A percentile compares a stretch with the other conserved stretches of the same genome.
Conservation (phyloP, 306 rosid genomes). For the Vigna hirtella region DNA sequence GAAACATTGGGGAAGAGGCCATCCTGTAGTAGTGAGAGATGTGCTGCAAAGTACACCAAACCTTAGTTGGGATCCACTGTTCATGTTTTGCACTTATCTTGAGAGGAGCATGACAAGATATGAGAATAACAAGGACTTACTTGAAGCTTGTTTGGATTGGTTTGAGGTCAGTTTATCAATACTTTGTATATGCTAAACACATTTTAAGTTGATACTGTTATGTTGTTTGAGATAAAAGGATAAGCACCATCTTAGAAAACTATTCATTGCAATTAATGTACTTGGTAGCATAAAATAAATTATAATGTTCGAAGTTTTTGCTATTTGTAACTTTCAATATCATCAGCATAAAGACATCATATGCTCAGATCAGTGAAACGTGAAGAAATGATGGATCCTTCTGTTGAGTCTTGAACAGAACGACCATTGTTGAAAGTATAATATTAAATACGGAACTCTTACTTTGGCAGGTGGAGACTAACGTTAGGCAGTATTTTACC, state of each 20-base stretch:
- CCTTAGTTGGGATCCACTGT: slow-evolving; percentile 87
- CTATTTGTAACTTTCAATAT: slow-evolving; percentile 7
- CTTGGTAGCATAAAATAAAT: slow-evolving; percentile 18
- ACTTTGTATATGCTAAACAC: slow-evolving; percentile 28
- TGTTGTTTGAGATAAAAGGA: background rate
- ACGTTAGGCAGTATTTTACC: slow-evolving; percentile 77
- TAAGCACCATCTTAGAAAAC: slow-evolving; percentile 12
- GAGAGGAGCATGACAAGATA: slow-evolving; percentile 79
- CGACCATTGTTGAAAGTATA: slow-evolving; percentile 21
- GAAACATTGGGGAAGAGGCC: slow-evolving; percentile 96
- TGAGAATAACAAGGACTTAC: slow-evolving; percentile 66
- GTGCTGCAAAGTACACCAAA: slow-evolving; percentile 64
- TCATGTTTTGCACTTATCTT: slow-evolving; percentile 81
- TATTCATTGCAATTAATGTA: slow-evolving; percentile 25
- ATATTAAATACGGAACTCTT: slow-evolving; percentile 33
- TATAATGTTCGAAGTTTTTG: slow-evolving; percentile 21
- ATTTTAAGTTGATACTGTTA: slow-evolving; percentile 9
- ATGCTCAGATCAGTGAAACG: slow-evolving; percentile 11
- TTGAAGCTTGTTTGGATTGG: slow-evolving; percentile 91
- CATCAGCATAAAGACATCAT: background rate
- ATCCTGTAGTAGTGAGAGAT: slow-evolving; percentile 83
- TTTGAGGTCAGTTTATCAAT: slow-evolving; percentile 80
- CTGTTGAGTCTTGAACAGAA: slow-evolving; percentile 20
- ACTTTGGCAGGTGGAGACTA: slow-evolving; percentile 86
- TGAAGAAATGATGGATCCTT: slow-evolving; percentile 16